Base-by-base conservation (phyloP, 192 early-diverging fungal genomes). In the Backusella sp. region DNA sequence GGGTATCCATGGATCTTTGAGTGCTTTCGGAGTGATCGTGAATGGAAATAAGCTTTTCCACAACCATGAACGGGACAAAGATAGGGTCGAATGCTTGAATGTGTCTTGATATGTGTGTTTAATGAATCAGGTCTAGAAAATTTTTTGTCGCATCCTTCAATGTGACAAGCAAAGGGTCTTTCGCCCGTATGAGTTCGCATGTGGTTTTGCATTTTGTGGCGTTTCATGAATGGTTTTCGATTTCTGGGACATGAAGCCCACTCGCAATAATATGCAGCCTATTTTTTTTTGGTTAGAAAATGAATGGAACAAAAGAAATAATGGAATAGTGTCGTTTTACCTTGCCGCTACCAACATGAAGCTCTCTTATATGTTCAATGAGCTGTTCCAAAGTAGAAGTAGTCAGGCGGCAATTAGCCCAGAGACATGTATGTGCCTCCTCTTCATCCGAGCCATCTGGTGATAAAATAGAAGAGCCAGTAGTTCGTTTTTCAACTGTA, bases 61-160 rank as follows among this genome's bases (percentile, higher is more conserved):
- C 88, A 89, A 12, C 82, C 83, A 52, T 85, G 77, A 17, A 78
- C 69, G 4, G 78, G 28, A 37, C 88, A 89, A 6, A 82, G 71
- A 71, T 86, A 89, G 5, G 88, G 88, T 9, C 88, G 81, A 53
- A 83, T 53, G 36, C 85, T 86, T 30, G 89, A 83, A 74, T 82
- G 87, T 42, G 84, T 87, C 75, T 84, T 91, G 79, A 83, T 86
- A 46, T 93, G 92, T 68, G 88, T 85, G 66, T 87, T 85, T 35
- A 93, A 81, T n/a, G 88, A 89, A 76, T 92, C 92, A 46, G 90
- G 89, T 23, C 91, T 85, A 28, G 90, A 89, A 84, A 93, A 93
- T 46, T 77, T 84, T 75, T 92, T 92, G 26, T 79, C 88, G 59
- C 92, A 93, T 42, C 86, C 75, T 3, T 86, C 82, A 7, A 87